Evolutionary conservation across 2,329 filamentous ascomycete species (phyloP).

Genomic region (Cyclaneusma minus): DNA sequence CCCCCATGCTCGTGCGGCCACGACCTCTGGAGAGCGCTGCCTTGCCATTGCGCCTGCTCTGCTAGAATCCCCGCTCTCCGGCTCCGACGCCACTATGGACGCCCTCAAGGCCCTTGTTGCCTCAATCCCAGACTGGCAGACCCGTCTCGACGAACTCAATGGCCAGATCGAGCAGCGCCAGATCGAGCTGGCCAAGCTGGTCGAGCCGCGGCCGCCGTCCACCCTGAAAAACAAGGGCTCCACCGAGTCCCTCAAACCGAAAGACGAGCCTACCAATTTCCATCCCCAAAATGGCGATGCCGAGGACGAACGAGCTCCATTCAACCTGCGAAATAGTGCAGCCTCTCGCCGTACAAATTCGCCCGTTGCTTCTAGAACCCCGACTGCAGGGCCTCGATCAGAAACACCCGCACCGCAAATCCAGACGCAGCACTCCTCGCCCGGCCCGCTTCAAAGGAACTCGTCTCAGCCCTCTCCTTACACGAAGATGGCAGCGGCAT

Average conservation of each 20-base stretch:
- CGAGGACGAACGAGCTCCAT: slow-evolving; percentile 4
- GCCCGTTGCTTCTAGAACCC: not conserved
- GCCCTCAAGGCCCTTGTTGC: slow-evolving; percentile 36
- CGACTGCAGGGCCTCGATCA: slow-evolving; percentile 2
- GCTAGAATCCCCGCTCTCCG: no score
- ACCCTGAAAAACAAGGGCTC: slow-evolving; percentile 19
- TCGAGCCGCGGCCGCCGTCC: slow-evolving; percentile 18
- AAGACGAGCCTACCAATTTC: slow-evolving; percentile 11
- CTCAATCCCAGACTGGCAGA: slow-evolving; percentile 44
- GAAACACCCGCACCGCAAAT: no score
- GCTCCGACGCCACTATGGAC: slow-evolving; percentile 35
- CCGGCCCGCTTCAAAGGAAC: slow-evolving; percentile 1
- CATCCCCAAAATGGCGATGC: slow-evolving; percentile 5
- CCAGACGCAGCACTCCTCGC: slow-evolving; percentile 1
- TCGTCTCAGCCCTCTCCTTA: slow-evolving; percentile 1
- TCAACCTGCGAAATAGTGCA: no score
- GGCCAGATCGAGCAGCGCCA: slow-evolving; percentile 46
- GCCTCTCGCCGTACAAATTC: no score
- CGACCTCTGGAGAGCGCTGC: no score
- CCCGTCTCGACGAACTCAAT: slow-evolving; percentile 42
- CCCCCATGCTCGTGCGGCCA: no score
- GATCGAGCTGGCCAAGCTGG: slow-evolving; percentile 37
- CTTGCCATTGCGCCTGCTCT: no score
- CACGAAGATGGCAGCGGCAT: slow-evolving; percentile 1
- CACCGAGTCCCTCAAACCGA: slow-evolving; percentile 17